phyloP scores from a whole-genome alignment of 208 protist species.

The Entamoeba dispar region DNA sequence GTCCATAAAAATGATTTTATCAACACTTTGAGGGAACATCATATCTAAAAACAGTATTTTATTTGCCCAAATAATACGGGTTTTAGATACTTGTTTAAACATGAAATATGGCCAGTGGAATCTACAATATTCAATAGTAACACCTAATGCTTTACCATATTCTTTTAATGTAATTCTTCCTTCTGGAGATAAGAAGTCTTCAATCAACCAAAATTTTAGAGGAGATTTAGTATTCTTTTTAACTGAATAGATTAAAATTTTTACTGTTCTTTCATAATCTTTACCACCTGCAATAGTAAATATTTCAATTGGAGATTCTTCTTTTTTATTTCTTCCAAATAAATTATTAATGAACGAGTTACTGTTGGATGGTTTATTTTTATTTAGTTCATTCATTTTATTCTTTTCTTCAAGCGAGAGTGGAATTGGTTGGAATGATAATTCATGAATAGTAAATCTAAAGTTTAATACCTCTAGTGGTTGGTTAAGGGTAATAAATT shows the following conservation, averaged over 20 bases:
- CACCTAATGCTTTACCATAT: constrained; percentile 60
- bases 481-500: neutral
- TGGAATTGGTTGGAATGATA: neutral
- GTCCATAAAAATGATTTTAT: constrained; percentile 89
- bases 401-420: neutral
- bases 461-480: neutral
- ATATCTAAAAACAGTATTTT: constrained; percentile 98
- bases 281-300: constrained; percentile 87
- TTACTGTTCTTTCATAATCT: constrained; percentile 88
- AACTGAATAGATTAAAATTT: constrained; percentile 90
- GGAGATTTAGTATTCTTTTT: constrained; percentile 47
- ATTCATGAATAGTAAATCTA: neutral
- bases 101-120: constrained; percentile 94
- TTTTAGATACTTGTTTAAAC: constrained; percentile 72
- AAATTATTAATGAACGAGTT: neutral
- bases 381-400: neutral
- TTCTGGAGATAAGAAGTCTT: constrained; percentile 78
- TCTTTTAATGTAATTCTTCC: constrained; percentile 61
- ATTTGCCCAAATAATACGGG: constrained; percentile 91
- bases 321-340: neutral
- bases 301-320: constrained; percentile 69
- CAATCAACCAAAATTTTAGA: constrained; percentile 95
- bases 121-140: constrained; percentile 71
- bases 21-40: constrained; percentile 70
- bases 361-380: neutral